phyloP scores from a whole-genome alignment of 169 alveolate genomes.

The Plasmodium billcollinsi region DNA sequence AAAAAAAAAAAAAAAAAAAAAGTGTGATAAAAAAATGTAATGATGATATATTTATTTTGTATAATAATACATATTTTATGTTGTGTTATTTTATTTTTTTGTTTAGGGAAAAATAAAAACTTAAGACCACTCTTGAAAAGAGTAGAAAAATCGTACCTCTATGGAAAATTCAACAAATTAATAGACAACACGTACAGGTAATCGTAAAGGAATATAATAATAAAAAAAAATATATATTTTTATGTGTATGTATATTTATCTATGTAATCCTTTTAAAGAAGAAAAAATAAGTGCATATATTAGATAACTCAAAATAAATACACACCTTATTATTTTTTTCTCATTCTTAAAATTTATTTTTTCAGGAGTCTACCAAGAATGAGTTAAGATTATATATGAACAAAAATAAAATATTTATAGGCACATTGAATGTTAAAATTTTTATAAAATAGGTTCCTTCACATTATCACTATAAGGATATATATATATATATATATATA shows the following conservation, averaged over 20 bases:
- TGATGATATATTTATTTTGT: too few species aligned
- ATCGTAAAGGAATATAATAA: not conserved
- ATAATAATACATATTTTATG: too few species aligned
- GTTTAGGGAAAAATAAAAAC: slow-evolving; percentile 82
- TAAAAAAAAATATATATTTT: not conserved
- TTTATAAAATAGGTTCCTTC: too few species aligned
- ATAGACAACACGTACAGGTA: slow-evolving; percentile 77
- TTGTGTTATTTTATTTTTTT: not conserved
- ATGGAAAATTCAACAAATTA: slow-evolving; percentile 86
- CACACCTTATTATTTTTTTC: not conserved
- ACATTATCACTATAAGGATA: too few species aligned
- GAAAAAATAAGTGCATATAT: not conserved
- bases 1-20: too few species aligned
- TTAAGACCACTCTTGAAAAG: slow-evolving; percentile 85
- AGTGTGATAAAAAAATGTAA: too few species aligned
- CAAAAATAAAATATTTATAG: too few species aligned
- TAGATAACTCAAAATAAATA: too few species aligned
- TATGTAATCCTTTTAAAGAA: not conserved
- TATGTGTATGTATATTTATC: too few species aligned
- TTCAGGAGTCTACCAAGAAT: slow-evolving; percentile 76
- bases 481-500: too few species aligned
- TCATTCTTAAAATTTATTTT: slow-evolving; percentile 1
- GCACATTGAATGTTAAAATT: too few species aligned
- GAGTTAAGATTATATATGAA: slow-evolving; percentile 30
- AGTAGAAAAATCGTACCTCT: slow-evolving; percentile 89